Base-by-base conservation (phyloP, 2,329 filamentous ascomycete species). In the Kalaharituber pfeilii region DNA sequence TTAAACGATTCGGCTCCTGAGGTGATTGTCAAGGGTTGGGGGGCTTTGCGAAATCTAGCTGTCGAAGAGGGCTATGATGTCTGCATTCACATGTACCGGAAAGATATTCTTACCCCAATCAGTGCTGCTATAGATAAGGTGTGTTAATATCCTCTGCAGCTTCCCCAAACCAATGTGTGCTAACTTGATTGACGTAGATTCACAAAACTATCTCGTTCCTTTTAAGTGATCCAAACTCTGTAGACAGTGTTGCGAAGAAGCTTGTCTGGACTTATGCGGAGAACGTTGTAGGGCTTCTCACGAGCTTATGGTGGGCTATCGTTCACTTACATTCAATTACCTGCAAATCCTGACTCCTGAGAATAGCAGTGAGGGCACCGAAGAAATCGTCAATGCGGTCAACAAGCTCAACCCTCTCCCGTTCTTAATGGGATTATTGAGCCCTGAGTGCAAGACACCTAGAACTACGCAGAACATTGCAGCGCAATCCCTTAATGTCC, bases 41-140 rank as follows among this genome's bases (percentile, higher is more conserved):
- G 76, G 11, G 80, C 82, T 59, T 68, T 84, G 52, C 73, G 75
- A 59, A 73, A 77, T 42, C 70, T 84, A 52, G 76, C 75, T 1
- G 70, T 76, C 58, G 75, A 81, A 63, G 80, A 83, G 65, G 79
- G 81, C 61, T 70, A 75, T 11, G 80, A 82, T 62, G 82, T 83
- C 56, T 80, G 78, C 58, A 69, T 83, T 20, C 79, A 83, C 60
- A 66, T 84, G 55, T 82, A 75, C 62, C 70, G 80, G 44, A 69
- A 76, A 26, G 79, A 82, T 64, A 67, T 81, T 13, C 63, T 83
- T 56, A 77, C 75, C 26, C 56, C 56, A 8, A 54, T 59, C 11
- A 51, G 55, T 30, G 53, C 51, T 29, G 77, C 79, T 20, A 72
- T 82, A 28, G 18, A 20, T 20, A 47, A 47, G 22, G 42, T 28